Percentiles rank a stretch among this genome's conserved stretches.
Evolutionary conservation across 352 stramenopile genomes (phyloP).

Genomic region (Globisporangium lucens): DNA sequence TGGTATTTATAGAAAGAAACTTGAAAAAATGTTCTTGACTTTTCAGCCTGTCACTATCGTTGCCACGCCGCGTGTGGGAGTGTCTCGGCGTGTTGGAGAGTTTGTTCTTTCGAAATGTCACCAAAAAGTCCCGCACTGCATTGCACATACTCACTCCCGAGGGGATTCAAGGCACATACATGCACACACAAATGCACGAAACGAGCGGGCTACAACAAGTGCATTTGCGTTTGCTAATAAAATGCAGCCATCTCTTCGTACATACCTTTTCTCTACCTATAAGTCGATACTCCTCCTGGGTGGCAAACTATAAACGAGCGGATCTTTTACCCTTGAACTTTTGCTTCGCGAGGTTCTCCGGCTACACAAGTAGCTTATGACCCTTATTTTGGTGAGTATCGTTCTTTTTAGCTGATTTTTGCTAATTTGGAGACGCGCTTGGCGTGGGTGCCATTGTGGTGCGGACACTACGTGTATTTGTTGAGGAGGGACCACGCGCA

Average conservation of each 20-base stretch:
- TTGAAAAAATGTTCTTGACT: neutral
- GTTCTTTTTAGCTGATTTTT: neutral
- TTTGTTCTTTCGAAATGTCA: neutral
- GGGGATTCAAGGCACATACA: neutral
- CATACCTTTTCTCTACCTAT: neutral
- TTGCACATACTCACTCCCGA: neutral
- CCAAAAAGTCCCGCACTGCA: neutral
- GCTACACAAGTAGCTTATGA: too few relatives aligned
- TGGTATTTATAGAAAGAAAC: slow-evolving; percentile 6
- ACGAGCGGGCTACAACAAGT: neutral
- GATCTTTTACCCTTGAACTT: neutral
- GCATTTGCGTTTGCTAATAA: neutral
- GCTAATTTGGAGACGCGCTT: neutral
- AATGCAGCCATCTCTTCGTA: neutral
- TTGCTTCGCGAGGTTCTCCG: neutral
- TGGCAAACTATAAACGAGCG: neutral
- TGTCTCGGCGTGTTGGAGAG: neutral
- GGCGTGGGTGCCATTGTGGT: neutral
- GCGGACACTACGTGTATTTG: neutral
- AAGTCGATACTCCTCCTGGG: neutral
- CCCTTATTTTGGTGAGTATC: neutral
- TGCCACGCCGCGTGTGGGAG: neutral
- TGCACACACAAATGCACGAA: neutral
- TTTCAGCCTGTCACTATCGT: slow-evolving; percentile 7
- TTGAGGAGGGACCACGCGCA: neutral